These are phyloP conservation scores for Mycena capillaripes DNA, from an alignment of 768 basidiomycete genomes.

Conservation along the genomic window DNA sequence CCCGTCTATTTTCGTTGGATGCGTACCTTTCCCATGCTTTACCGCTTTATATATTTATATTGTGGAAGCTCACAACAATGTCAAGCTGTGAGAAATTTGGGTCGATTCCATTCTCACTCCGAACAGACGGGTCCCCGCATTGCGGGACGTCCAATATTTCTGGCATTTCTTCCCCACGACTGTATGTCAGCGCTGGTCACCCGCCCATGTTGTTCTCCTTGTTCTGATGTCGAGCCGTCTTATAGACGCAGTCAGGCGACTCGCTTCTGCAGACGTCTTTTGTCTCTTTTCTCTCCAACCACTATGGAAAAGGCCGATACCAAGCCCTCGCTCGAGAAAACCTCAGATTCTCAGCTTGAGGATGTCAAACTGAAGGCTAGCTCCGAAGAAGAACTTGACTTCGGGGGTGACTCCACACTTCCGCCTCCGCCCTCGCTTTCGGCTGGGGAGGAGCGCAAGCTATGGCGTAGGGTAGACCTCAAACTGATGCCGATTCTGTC, in stretches of 20 bases:
- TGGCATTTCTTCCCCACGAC: background rate
- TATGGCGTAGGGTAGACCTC: constrained; percentile 72
- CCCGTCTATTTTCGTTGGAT: too few species aligned
- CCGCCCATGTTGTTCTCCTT: background rate
- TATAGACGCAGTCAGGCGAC: background rate
- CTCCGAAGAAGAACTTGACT: constrained; percentile 44
- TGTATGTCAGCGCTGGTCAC: too few species aligned
- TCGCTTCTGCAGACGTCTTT: background rate
- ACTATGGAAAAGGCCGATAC: constrained; percentile 28
- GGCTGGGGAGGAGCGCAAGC: constrained; percentile 61
- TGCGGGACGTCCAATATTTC: too few species aligned
- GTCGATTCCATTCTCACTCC: too few species aligned
- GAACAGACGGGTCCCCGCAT: too few species aligned
- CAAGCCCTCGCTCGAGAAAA: constrained; percentile 34
- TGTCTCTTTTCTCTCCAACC: background rate
- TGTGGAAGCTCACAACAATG: too few species aligned
- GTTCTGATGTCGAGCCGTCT: background rate
- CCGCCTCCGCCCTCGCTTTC: constrained; percentile 63
- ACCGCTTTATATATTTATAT: too few species aligned
- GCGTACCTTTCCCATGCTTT: too few species aligned
- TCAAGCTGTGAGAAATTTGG: too few species aligned
- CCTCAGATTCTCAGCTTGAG: constrained; percentile 23
- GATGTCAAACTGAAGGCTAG: constrained; percentile 24
- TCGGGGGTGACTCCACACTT: constrained; percentile 60
- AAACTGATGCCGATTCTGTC: constrained; percentile 71